A percentile compares a stretch with the other conserved stretches of the same genome.
Evolutionary conservation across 306 rosid species (phyloP).

Genomic region (Arachis stenosperma): DNA sequence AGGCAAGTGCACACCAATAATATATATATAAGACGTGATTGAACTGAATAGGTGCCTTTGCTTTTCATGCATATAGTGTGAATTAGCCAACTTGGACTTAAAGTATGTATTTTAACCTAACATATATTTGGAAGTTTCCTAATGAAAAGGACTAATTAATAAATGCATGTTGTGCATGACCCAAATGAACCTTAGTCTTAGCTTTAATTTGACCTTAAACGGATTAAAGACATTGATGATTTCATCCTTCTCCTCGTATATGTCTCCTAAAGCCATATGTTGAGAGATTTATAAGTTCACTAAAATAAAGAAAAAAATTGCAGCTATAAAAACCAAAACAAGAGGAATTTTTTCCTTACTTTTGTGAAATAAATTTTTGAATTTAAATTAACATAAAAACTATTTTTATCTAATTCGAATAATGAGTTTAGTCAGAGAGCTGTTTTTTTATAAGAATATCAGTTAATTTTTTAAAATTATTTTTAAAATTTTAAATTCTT

Average conservation of each 20-base stretch:
- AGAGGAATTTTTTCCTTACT: too few species aligned
- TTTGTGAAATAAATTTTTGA: too few species aligned
- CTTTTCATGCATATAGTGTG: constrained; percentile 8
- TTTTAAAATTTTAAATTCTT: too few species aligned
- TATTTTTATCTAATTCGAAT: too few species aligned
- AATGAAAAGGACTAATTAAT: constrained; percentile 2
- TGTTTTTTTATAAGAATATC: too few species aligned
- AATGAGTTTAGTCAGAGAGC: too few species aligned
- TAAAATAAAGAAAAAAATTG: background rate
- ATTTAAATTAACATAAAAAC: too few species aligned
- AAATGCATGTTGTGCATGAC: background rate
- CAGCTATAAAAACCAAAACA: background rate
- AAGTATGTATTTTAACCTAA: background rate
- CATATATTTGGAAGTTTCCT: background rate
- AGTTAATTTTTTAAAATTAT: too few species aligned
- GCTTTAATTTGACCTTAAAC: background rate
- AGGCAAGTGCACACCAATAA: background rate
- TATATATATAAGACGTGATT: constrained; percentile 29
- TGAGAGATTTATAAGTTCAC: background rate
- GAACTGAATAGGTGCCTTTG: constrained; percentile 22
- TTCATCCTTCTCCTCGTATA: background rate
- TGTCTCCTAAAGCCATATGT: constrained; percentile 21
- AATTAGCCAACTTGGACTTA: constrained; percentile 11
- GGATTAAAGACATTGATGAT: background rate
- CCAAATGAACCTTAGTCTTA: background rate